Evolutionary conservation across 2,329 filamentous ascomycete genomes (phyloP).

Genomic region (Aspergillus niger): DNA sequence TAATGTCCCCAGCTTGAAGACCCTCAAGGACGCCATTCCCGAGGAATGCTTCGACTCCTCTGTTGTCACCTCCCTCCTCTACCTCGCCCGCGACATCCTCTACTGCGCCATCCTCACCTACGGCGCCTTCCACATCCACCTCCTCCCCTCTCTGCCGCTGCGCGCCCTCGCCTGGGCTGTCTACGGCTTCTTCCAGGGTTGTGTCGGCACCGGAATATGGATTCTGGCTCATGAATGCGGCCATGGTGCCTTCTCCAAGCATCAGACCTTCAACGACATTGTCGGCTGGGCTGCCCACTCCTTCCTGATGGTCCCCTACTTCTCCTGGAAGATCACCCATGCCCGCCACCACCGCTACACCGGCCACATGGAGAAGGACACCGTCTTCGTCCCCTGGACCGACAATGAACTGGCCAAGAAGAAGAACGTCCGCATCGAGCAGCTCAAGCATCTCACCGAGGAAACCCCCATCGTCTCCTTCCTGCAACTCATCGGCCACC

Average conservation of each 20-base stretch:
- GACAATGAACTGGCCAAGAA: slow-evolving; percentile 36
- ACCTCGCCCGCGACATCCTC: slow-evolving; percentile 59
- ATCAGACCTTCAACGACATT: slow-evolving; percentile 59
- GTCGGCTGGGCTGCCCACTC: slow-evolving; percentile 69
- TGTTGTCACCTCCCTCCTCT: slow-evolving; percentile 54
- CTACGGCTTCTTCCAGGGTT: slow-evolving; percentile 67
- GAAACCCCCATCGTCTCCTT: slow-evolving; percentile 63
- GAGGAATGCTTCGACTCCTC: slow-evolving; percentile 63
- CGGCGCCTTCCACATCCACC: slow-evolving; percentile 57
- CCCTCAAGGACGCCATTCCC: slow-evolving; percentile 55
- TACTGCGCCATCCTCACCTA: slow-evolving; percentile 54
- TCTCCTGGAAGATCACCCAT: slow-evolving; percentile 72
- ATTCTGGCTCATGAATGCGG: slow-evolving; percentile 72
- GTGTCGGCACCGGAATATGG: slow-evolving; percentile 69
- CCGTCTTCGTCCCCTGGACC: slow-evolving; percentile 62
- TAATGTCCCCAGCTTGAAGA: slow-evolving; percentile 18
- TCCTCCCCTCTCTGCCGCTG: slow-evolving; percentile 48
- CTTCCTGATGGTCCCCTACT: slow-evolving; percentile 67
- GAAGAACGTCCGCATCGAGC: slow-evolving; percentile 50
- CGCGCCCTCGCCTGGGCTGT: slow-evolving; percentile 56
- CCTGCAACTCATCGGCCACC: slow-evolving; percentile 60
- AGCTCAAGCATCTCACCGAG: slow-evolving; percentile 57
- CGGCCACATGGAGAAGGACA: slow-evolving; percentile 68
- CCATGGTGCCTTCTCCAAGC: slow-evolving; percentile 66
- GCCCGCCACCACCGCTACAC: slow-evolving; percentile 69